A percentile compares a stretch with the other conserved stretches of the same genome.
Evolutionary conservation across 768 basidiomycete genomes (phyloP).

Genomic region (Tricholoma hemisulphureum): DNA sequence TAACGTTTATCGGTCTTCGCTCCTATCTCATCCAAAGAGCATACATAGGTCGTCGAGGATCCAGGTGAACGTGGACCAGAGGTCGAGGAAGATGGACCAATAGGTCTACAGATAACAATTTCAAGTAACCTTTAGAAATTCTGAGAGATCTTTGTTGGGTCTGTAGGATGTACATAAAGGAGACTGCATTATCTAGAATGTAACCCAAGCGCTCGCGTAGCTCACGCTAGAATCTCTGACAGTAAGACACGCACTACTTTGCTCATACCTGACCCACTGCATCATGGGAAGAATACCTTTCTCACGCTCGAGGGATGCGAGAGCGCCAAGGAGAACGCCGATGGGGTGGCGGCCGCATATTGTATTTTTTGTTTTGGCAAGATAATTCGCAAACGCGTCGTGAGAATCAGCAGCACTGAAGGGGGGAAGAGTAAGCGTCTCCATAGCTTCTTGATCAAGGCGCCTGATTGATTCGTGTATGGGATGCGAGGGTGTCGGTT

Average conservation of each 20-base stretch:
- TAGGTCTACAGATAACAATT: slow-evolving; percentile 47
- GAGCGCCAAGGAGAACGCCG: slow-evolving; percentile 81
- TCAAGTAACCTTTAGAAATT: slow-evolving; percentile 35
- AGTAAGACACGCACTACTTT: slow-evolving; percentile 74
- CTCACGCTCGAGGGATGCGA: slow-evolving; percentile 54
- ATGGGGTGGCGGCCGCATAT: slow-evolving; percentile 98
- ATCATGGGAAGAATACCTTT: slow-evolving; percentile 39
- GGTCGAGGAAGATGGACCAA: slow-evolving; percentile 51
- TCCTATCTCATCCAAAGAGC: background rate
- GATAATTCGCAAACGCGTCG: slow-evolving; percentile 61
- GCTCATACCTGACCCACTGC: slow-evolving; percentile 91
- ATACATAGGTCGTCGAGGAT: slow-evolving; percentile 68
- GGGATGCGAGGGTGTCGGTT: slow-evolving; percentile 49
- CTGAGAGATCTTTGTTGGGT: slow-evolving; percentile 2
- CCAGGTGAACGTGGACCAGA: slow-evolving; percentile 69
- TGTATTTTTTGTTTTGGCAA: slow-evolving; percentile 81
- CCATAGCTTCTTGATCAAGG: slow-evolving; percentile 87
- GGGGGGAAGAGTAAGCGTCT: slow-evolving; percentile 58
- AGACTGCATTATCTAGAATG: slow-evolving; percentile 40
- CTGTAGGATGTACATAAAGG: background rate
- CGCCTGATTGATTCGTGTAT: slow-evolving; percentile 82
- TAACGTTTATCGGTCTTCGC: background rate
- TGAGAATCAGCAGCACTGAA: slow-evolving; percentile 57
- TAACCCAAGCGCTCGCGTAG: slow-evolving; percentile 89
- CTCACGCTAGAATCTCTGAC: slow-evolving; percentile 88